These are phyloP conservation scores for Rhizophora mangle DNA, from an alignment of 345 rosid species.

Conservation along the genomic window DNA sequence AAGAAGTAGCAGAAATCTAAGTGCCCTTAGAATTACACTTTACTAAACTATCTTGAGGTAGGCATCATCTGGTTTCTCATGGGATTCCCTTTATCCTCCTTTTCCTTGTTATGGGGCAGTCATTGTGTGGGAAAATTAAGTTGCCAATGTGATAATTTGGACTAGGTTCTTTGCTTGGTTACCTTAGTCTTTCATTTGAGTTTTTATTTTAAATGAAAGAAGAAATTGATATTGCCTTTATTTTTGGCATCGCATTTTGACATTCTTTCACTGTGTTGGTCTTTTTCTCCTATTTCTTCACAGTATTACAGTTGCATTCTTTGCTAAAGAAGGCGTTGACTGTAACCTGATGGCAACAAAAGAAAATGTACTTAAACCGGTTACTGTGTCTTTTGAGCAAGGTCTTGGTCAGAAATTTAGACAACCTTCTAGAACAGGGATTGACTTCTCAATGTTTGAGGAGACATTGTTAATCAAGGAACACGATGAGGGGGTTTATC, in stretches of 20 bases:
- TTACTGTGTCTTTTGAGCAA: conserved; percentile 55
- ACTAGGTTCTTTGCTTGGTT: not conserved
- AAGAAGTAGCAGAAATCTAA: too few relatives aligned
- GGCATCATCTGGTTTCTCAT: not conserved
- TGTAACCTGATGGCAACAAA: conserved; percentile 58
- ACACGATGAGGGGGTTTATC: conserved; percentile 45
- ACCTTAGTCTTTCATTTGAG: not conserved
- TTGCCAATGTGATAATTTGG: not conserved
- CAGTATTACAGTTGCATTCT: conserved; percentile 75
- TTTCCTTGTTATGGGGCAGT: not conserved
- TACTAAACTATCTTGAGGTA: not conserved
- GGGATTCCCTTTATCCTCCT: not conserved
- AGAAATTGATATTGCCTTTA: not conserved
- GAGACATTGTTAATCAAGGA: conserved; percentile 47
- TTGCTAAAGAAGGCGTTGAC: conserved; percentile 72
- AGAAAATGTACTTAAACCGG: conserved; percentile 53
- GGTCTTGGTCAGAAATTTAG: conserved; percentile 87
- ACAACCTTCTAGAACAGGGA: conserved; percentile 73
- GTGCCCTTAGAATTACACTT: too few relatives aligned
- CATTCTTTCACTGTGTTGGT: not conserved
- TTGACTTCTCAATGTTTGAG: conserved; percentile 60
- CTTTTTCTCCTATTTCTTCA: conserved; percentile 13
- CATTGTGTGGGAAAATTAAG: too few relatives aligned
- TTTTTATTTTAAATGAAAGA: too few relatives aligned
- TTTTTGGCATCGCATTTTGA: not conserved